Evolutionary conservation across 2,329 filamentous ascomycete genomes (phyloP).

Genomic region (Elsinoe arachidis): DNA sequence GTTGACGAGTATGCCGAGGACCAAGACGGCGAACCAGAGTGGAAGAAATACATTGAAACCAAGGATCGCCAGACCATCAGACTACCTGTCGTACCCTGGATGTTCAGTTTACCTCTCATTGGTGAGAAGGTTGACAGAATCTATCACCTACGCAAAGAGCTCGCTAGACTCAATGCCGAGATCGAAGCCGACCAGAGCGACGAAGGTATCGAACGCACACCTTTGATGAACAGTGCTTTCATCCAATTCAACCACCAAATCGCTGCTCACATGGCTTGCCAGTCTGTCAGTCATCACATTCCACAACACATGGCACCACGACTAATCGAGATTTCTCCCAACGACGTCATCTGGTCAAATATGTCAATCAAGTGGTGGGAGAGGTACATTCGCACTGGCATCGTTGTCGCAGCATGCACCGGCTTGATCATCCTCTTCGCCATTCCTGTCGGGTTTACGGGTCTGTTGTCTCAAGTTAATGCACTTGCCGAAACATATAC

Average conservation of each 20-base stretch:
- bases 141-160: slow-evolving; percentile 76
- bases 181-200: slow-evolving; percentile 85
- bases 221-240: slow-evolving; percentile 91
- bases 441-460: slow-evolving; percentile 81
- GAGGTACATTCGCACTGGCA: slow-evolving; percentile 61
- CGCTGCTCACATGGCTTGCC: slow-evolving; percentile 95
- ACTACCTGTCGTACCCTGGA: slow-evolving; percentile 59
- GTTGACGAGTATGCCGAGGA: slow-evolving; percentile 55
- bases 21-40: slow-evolving; percentile 57
- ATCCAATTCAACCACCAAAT: slow-evolving; percentile 96
- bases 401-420: slow-evolving; percentile 57
- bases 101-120: slow-evolving; percentile 46
- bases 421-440: slow-evolving; percentile 84
- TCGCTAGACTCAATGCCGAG: slow-evolving; percentile 81
- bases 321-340: slow-evolving; percentile 85
- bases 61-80: slow-evolving; percentile 81
- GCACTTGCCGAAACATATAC: slow-evolving; percentile 54
- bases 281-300: slow-evolving; percentile 80
- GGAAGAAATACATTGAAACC: slow-evolving; percentile 73
- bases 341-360: slow-evolving; percentile 93
- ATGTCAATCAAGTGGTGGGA: slow-evolving; percentile 96
- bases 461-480: slow-evolving; percentile 68
- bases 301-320: slow-evolving; percentile 90
- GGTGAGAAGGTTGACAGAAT: slow-evolving; percentile 93
- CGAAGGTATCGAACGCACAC: slow-evolving; percentile 62